Conservation (phyloP, 371 early-diverging fungal genomes). For the Syncephalastrum sp. region DNA sequence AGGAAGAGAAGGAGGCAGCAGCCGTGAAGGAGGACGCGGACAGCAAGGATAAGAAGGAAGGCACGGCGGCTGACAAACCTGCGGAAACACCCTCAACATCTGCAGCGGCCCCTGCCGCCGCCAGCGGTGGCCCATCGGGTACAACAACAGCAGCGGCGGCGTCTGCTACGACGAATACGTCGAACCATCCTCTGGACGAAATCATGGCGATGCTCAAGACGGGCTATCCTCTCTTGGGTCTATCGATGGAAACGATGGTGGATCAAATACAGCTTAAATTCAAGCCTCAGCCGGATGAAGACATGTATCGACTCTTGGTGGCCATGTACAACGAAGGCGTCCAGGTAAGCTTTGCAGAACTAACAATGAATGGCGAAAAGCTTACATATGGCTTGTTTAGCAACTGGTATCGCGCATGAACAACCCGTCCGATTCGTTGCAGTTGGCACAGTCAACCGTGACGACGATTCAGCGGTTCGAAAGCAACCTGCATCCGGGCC, state of each 20-base stretch:
- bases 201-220: conserved; percentile 96
- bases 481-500: conserved; percentile 77
- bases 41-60: conserved; percentile 4
- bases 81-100: conserved; percentile 25
- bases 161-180: not conserved
- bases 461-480: conserved; percentile 85
- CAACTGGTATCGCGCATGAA: conserved; percentile 63
- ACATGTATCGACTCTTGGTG: conserved; percentile 91
- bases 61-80: conserved; percentile 7
- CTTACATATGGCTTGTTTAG: conserved; percentile 22
- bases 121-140: conserved; percentile 16
- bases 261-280: conserved; percentile 92
- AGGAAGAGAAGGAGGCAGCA: conserved; percentile 1
- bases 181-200: conserved; percentile 80
- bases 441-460: conserved; percentile 73
- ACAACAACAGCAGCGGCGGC: conserved; percentile 13
- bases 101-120: conserved; percentile 16
- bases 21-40: conserved; percentile 13
- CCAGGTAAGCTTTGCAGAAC: conserved; percentile 55
- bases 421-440: conserved; percentile 64
- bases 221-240: conserved; percentile 88
- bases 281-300: conserved; percentile 93
- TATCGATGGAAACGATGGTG: conserved; percentile 97
- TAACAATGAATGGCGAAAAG: not conserved
- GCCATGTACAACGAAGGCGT: conserved; percentile 88